Evolutionary conservation across 176 grass and related monocot species (phyloP).

Genomic region (Phragmites australis): DNA sequence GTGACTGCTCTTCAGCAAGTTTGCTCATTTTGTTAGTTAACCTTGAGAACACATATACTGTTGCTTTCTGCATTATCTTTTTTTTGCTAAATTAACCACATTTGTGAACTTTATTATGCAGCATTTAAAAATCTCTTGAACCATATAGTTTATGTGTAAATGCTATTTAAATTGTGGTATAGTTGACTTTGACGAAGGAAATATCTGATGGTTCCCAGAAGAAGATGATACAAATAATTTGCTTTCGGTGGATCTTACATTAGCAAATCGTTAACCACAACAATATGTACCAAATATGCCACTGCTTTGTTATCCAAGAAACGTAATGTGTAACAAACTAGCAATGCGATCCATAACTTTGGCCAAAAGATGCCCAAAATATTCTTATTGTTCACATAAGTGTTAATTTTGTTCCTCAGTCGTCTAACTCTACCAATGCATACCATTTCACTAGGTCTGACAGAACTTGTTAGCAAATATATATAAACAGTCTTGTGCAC

Average conservation of each 20-base stretch:
- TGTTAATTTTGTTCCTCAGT: background rate
- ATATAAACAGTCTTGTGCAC: background rate
- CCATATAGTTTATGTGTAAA: background rate
- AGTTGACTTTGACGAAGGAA: background rate
- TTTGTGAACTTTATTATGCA: constrained; percentile 3
- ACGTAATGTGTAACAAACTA: background rate
- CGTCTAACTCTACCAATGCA: background rate
- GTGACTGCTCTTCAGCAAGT: constrained; percentile 99
- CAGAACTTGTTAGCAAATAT: constrained; percentile 3
- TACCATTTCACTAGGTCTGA: constrained; percentile 6
- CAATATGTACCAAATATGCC: background rate
- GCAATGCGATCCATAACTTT: background rate
- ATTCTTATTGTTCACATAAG: background rate
- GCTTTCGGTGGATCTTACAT: background rate
- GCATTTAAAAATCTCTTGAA: constrained; percentile 20
- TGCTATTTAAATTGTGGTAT: background rate
- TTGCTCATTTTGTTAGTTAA: constrained; percentile 99
- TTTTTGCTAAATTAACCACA: background rate
- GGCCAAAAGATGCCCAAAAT: background rate
- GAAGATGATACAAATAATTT: background rate
- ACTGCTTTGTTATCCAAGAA: constrained; percentile 9
- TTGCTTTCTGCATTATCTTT: background rate
- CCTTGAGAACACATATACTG: constrained; percentile 34
- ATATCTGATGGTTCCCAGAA: background rate
- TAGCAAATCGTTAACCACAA: constrained; percentile 1